Evolutionary conservation across 768 basidiomycete species (phyloP), one percentile per base, ranked within the genome.

Genomic region (Boletus rufocinnamomeus): DNA sequence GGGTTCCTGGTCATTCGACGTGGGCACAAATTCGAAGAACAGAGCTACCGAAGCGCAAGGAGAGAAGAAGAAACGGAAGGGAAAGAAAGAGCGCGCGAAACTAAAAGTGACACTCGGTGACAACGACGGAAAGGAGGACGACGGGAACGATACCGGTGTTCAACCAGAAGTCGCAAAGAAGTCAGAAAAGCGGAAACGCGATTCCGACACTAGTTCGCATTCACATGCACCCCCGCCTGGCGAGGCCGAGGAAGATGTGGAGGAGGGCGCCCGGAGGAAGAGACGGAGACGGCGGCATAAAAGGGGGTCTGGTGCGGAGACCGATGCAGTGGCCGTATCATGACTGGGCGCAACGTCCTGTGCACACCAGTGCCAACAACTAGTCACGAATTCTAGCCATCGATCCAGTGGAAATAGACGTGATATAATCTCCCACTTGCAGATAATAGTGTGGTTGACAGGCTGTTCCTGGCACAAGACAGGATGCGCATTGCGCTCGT

Each of bases 81-180:
- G 87, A 14, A 88, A 83, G 79, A 88, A 88, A 73, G 87, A 89
- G 72, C 78, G 87, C 37, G 74, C 81, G 75, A 82, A 77, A 62
- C 62, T 78, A 63, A 86, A 79, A 63, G 69, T 63, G n/a, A 68
- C 61, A 30, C 72, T 45, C 34, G 68, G 46, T 2, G 63, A 61
- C 21, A 53, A 38, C 6, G 64, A 47, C 2, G 63, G 38, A 16
- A 62, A 62, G 6, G 57, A 17, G 27, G 52, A 49, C 9, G 50
- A 55, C 3, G 44, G 5, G n/a, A n/a, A 54, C 7, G 11, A 55
- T 37, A n/a, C 6, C 11, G 28, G 23, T 32, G 37, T 37, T 28
- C 44, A 50, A 17, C 45, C 25, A 8, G 53, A 54, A 11, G 43
- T 23, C 25, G 16, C 28, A 9, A 54, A 16, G 38, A 50, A 59